Conservation (phyloP, 306 rosid genomes). For the Prunus kanzakura region DNA sequence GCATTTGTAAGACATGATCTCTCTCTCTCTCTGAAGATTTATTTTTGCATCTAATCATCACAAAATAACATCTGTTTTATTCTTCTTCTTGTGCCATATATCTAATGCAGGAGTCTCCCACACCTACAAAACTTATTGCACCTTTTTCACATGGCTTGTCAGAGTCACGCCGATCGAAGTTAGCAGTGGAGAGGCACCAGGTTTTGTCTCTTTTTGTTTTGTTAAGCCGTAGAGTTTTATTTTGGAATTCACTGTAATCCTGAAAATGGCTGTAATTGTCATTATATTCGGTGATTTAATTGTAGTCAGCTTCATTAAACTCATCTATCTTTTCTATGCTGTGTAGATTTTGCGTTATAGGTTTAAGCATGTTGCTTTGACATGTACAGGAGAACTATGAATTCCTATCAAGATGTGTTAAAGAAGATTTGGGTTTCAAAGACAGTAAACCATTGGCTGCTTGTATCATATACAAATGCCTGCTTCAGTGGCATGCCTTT, state of each 20-base stretch:
- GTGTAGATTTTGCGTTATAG: neutral
- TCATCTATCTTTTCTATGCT: neutral
- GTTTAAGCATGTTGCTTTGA: constrained; percentile 2
- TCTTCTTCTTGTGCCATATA: neutral
- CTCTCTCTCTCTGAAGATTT: constrained; percentile 5
- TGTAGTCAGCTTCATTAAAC: neutral
- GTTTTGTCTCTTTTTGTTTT: constrained; percentile 35
- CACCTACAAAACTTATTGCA: constrained; percentile 69
- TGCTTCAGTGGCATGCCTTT: constrained; percentile 97
- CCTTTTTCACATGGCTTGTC: constrained; percentile 57
- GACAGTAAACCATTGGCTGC: constrained; percentile 86
- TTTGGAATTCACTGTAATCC: neutral
- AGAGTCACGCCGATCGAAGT: constrained; percentile 76
- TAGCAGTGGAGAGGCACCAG: constrained; percentile 80
- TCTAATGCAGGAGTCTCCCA: constrained; percentile 80
- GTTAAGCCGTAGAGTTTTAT: constrained; percentile 1
- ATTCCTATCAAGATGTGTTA: constrained; percentile 80
- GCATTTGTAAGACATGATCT: constrained; percentile 51
- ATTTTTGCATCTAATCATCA: constrained; percentile 1
- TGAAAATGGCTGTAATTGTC: neutral
- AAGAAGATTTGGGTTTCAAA: constrained; percentile 83
- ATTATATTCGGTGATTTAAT: neutral
- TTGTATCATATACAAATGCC: constrained; percentile 79
- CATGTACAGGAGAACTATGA: constrained; percentile 78
- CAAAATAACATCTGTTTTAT: constrained; percentile 9